These are phyloP conservation scores for Gamsiella multidivaricata DNA, from an alignment of 192 early-diverging fungal genomes.

Conservation along the genomic window DNA sequence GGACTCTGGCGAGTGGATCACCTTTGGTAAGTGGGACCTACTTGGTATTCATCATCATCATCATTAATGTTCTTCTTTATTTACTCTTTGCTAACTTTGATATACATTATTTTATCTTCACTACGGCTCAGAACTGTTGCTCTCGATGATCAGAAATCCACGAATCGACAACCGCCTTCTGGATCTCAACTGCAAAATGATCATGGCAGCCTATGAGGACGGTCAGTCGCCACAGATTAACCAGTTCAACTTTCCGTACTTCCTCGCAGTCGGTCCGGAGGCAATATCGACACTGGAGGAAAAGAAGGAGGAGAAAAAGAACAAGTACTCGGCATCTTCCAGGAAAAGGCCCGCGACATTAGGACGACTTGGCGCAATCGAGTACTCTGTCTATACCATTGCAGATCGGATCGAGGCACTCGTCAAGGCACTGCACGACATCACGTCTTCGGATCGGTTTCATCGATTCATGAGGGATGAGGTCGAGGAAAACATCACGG, in stretches of 20 bases:
- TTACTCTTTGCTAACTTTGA: neutral
- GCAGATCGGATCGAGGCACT: slow-evolving; percentile 41
- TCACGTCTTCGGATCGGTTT: slow-evolving; percentile 32
- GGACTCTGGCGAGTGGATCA: slow-evolving; percentile 51
- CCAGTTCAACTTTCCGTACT: slow-evolving; percentile 36
- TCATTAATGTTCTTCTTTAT: neutral
- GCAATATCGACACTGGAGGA: slow-evolving; percentile 3
- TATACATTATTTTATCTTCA: neutral
- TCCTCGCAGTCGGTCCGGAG: slow-evolving; percentile 30
- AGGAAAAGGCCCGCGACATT: slow-evolving; percentile 1
- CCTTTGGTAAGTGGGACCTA: slow-evolving; percentile 36
- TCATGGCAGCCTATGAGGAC: slow-evolving; percentile 38
- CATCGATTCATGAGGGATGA: slow-evolving; percentile 48
- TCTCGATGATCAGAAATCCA: slow-evolving; percentile 44
- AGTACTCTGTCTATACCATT: slow-evolving; percentile 35
- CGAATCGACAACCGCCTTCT: slow-evolving; percentile 33
- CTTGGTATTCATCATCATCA: too few species aligned
- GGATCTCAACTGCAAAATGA: slow-evolving; percentile 44
- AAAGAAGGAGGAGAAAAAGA: slow-evolving; percentile 45
- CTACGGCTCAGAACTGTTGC: slow-evolving; percentile 17
- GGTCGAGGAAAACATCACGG: slow-evolving; percentile 42
- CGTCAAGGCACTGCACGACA: slow-evolving; percentile 44
- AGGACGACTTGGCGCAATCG: slow-evolving; percentile 22
- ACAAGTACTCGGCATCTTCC: slow-evolving; percentile 14
- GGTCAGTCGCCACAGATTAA: slow-evolving; percentile 18